Base-by-base conservation (phyloP, 73 alveolate genomes). In the Paramecium octaurelia region DNA sequence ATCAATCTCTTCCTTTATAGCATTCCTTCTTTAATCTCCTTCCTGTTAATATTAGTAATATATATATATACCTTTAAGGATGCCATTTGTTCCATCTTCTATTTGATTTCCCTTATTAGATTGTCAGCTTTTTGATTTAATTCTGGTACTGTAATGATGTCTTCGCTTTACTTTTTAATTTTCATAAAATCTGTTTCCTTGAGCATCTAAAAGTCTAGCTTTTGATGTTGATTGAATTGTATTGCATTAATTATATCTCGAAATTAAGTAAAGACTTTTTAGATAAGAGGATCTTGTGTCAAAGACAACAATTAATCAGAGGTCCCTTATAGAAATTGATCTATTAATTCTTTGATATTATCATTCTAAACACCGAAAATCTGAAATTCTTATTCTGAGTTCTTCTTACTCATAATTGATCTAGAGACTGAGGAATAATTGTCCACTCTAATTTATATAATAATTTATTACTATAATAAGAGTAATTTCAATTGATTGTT, bases 361-460 rank as follows among this genome's bases (percentile, higher is more conserved):
- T 64, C 84, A 23, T 27, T 12, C 7, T 64, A 50, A 27, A 27
- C 0, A 64, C 50, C 31, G 29, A 64, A 16, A 18, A 54, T 0
- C 27, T 64, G 31, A 64, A 64, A 64, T 34, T 64, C 84, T 64
- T 64, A 64, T 64, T 64, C 84, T 64, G 84, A 64, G 31, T 64
- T 64, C 84, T 64, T 64, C 29, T 64, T 64, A 24, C 84, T 64
- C 4, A 64, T 64, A 31, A 64, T 64, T 34, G 84, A 64, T 64
- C 84, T 64, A 27, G 84, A 64, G 3, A 64, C 12, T 2, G 84
- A 64, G 1, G 84, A 64, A 34, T 64, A 64, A 64, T 64, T 64
- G 11, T 64, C 84, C 9, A 34, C 84, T 64, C 84, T 64, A 31
- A 64, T 64, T 31, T 64, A 27, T 27, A 2, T 64, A 34, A 12